These are phyloP conservation scores for Irpex rosettiformis DNA, from an alignment of 1,284 basidiomycete genomes.

Conservation along the genomic window DNA sequence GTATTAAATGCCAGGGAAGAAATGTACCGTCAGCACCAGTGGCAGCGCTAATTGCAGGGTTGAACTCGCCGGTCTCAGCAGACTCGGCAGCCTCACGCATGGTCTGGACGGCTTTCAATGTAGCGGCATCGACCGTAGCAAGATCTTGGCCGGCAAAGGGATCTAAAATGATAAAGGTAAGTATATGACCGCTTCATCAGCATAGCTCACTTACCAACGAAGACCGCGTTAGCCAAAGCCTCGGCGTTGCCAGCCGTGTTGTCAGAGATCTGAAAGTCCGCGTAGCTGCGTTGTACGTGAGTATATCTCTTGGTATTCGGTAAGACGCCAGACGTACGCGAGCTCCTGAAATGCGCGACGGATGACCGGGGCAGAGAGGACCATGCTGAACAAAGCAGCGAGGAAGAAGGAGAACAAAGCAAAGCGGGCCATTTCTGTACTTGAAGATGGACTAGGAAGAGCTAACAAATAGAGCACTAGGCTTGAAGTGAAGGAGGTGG, in stretches of 20 bases:
- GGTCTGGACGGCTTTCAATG: constrained; percentile 33
- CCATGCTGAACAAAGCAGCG: not conserved
- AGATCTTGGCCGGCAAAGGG: constrained; percentile 38
- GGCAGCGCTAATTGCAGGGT: constrained; percentile 41
- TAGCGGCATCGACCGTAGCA: constrained; percentile 25
- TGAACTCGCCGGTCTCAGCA: constrained; percentile 42
- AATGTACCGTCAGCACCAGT: constrained; percentile 30
- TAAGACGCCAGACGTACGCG: not conserved
- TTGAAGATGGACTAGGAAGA: not conserved
- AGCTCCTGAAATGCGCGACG: not conserved
- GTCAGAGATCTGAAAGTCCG: constrained; percentile 45
- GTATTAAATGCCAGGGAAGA: not conserved
- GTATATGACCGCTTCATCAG: no score
- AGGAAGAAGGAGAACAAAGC: constrained; percentile 1
- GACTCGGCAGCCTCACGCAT: constrained; percentile 44
- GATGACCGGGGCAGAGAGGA: constrained; percentile 1
- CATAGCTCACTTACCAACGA: constrained; percentile 20
- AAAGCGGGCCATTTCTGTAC: constrained; percentile 5
- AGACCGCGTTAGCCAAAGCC: constrained; percentile 39
- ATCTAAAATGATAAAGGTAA: constrained; percentile 17
- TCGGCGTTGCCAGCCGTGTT: constrained; percentile 39
- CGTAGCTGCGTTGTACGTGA: constrained; percentile 28
- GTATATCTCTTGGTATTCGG: not conserved
- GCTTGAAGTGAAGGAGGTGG: not conserved
- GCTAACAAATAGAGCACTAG: not conserved